Conservation (phyloP, 257 asterid genomes). For the Oldenlandia corymbosa region DNA sequence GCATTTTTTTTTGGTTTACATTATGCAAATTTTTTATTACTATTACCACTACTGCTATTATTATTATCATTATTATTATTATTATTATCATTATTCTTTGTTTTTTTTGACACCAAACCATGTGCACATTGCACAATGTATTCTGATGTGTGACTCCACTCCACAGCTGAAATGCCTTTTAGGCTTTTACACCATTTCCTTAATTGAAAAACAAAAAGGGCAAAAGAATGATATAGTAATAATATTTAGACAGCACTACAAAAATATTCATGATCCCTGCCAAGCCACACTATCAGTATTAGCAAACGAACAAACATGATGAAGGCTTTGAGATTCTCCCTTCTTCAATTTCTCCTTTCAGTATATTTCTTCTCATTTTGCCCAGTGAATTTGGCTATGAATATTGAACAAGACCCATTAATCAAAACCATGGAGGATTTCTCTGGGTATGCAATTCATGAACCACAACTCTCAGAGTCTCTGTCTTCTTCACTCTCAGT, state of each 20-base stretch:
- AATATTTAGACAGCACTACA: no score
- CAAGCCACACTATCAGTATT: not conserved
- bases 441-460: constrained; percentile 74
- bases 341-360: constrained; percentile 19
- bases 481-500: constrained; percentile 59
- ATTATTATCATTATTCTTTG: no score
- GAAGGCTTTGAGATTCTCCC: constrained; percentile 34
- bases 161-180: no score
- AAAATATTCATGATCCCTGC: not conserved
- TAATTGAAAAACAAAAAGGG: no score
- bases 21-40: no score
- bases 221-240: not conserved
- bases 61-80: no score
- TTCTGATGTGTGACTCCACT: no score
- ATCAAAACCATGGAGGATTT: constrained; percentile 76
- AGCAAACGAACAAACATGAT: not conserved
- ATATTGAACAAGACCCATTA: constrained; percentile 34
- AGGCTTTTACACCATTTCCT: no score
- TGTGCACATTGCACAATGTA: no score
- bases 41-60: no score
- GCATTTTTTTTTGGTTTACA: no score
- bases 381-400: constrained; percentile 28
- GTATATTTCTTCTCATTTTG: constrained; percentile 22
- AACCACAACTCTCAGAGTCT: constrained; percentile 35
- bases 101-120: no score